Base-by-base conservation (phyloP, 1,139 yeast genomes). In the Pichia cactophila region DNA sequence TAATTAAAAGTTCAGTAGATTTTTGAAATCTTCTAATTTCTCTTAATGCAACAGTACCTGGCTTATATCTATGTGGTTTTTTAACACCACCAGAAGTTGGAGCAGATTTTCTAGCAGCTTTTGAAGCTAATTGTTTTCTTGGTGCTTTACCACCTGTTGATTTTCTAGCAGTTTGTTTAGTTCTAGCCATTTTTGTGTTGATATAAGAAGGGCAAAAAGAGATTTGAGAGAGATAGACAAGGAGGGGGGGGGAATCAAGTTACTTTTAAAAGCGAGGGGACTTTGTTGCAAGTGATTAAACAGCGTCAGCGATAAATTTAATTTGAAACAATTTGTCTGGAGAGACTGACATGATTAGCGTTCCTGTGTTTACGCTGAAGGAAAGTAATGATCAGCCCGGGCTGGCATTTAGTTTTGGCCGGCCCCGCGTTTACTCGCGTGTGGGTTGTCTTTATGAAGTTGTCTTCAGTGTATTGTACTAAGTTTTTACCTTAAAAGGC, bases 1-100 rank as follows among this genome's bases (percentile, higher is more conserved):
- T 88, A 76, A 90, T 89, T 72, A 90, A 81, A 56, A 90, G 80
- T 76, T 90, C 97, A 67, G 97, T 90, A 59, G 96, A 86, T 76
- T 90, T 90, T 80, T 90, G 97, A 83, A 90, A 90, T 80, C 97
- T 88, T 85, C 97, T 88, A 70, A 90, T 90, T 80, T 90, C 97
- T 86, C 97, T 90, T 71, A 90, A 86, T 66, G 97, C 97, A 69
- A 90, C 97, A 69, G 97, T 90, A 89, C 97, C 97, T 73, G 97
- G 97, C 92, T 89, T 90, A 80, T 89, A 90, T 86, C 97, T 88
- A 88, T 90, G 97, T 63, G 97, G 97, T 81, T 90, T 90, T 89
- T 90, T 90, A 71, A 90, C 97, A 83, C 97, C 97, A 72, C 97
- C 97, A 60, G 96, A 83, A 59, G 96, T 79, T 78, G 95, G 92